Evolutionary conservation across 257 asterid species (phyloP).

Genomic region (Cruciata laevipes): DNA sequence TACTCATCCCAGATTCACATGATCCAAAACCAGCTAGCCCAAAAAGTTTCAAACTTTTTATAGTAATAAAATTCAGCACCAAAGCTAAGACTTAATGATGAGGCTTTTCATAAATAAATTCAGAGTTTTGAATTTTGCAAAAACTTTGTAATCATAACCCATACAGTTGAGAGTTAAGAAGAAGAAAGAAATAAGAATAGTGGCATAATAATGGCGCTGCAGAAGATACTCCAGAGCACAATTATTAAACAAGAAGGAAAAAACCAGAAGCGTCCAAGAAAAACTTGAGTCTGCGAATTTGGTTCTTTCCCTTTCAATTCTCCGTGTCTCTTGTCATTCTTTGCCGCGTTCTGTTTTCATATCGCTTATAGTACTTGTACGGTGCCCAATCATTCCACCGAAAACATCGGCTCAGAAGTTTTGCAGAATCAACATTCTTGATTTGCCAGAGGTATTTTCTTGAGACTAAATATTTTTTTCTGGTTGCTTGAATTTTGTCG

Average conservation of each 20-base stretch:
- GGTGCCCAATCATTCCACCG: slow-evolving; percentile 13
- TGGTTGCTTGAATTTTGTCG: background rate
- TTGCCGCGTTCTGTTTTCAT: slow-evolving; percentile 7
- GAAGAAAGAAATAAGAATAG: background rate
- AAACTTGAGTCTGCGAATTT: slow-evolving; percentile 6
- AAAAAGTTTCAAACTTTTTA: slow-evolving; percentile 10
- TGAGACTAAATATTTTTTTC: background rate
- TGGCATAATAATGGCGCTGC: slow-evolving; percentile 1
- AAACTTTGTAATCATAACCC: background rate
- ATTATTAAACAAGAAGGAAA: background rate
- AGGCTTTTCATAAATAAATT: slow-evolving; percentile 2
- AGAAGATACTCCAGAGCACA: slow-evolving; percentile 3
- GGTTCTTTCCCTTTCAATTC: slow-evolving; percentile 2
- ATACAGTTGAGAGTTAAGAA: slow-evolving; percentile 5
- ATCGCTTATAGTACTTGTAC: background rate
- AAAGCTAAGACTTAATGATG: slow-evolving; percentile 14
- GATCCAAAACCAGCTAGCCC: slow-evolving; percentile 34
- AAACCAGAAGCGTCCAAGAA: slow-evolving; percentile 11
- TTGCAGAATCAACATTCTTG: slow-evolving; percentile 12
- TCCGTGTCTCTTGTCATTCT: slow-evolving; percentile 3
- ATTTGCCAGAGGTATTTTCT: slow-evolving; percentile 16
- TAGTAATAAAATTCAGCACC: background rate
- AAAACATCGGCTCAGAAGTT: slow-evolving; percentile 1
- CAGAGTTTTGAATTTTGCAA: background rate
- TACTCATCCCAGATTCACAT: slow-evolving; percentile 30